Base-by-base conservation (phyloP, 2,329 filamentous ascomycete genomes). In the Ophiostoma ulmi region DNA sequence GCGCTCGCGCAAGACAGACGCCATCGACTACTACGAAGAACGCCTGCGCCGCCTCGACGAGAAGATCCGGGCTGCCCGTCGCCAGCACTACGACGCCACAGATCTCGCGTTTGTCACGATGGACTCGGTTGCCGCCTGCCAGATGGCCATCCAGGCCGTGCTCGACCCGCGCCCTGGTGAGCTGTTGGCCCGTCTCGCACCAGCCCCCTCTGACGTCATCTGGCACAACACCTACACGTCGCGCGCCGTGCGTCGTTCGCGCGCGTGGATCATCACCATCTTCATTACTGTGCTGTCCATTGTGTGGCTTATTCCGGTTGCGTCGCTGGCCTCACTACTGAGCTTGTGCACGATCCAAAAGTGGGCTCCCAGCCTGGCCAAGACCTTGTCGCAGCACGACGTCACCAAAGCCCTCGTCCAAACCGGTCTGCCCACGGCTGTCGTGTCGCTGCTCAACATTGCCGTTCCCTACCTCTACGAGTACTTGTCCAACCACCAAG, bases 91-190 rank as follows among this genome's bases (percentile, higher is more conserved):
- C 76, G 82, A 85, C 6, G 85, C 95, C 0, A 94, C 90, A 0
- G 90, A 94, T 67, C 86, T 96, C 72, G 96, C 96, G 0, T 97
- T 99, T 79, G 92, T 99, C 55, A 98, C 95, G 0, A 96, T 99
- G 93, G 92, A 97, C 81, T 95, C 93, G 3, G 95, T 97, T 68
- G 92, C 94, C 17, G 90, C 94, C 41, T 90, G 88, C 75, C 95
- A 99, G 81, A 97, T 98, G 93, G 92, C 94, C 35, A 92, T 97
- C 63, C 95, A 99, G 80, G 94, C 95, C 4, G 90, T 97, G 13
- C 88, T 99, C 69, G 94, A 98, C 77, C 93, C 95, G 3, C 90
- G 91, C 13, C 95, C 96, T 0, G 90, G 94, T 71, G 90, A 91
- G 72, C 85, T 99, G 6, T 83, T 97, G 70, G 94, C 94, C 10